Evolutionary conservation across 495 filamentous ascomycete species (phyloP), one percentile per base, ranked within the genome.

Genomic region (Penicillium ochrochloron): DNA sequence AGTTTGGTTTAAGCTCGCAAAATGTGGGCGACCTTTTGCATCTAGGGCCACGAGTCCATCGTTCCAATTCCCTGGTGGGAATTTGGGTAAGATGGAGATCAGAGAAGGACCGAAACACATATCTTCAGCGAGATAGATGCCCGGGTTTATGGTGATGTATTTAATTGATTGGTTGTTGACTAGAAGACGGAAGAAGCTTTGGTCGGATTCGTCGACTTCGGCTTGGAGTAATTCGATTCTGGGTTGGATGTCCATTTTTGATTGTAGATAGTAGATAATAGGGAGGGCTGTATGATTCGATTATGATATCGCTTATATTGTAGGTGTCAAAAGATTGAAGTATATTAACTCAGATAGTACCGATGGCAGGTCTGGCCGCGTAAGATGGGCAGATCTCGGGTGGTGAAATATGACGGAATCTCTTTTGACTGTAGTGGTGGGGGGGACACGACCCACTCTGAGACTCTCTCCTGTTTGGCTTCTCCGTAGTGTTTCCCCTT

Each of bases 401-500:
- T 7, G 41, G 19, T n/a, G 41, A 31, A 4, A 25, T 29, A 51
- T 52, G 58, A 60, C 59, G 46, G 46, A 48, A 21, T 33, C 35
- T 25, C 19, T 27, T 44, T 19, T 33, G 6, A 17, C 33, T 34
- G 23, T n/a, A n/a, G n/a, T n/a, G n/a, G n/a, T n/a, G n/a, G n/a
- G n/a, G n/a, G n/a, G n/a, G n/a, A n/a, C n/a, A n/a, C n/a, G 25
- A 27, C 25, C 25, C 25, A 27, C 25, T 27, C 25, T 27, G 25
- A 27, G 25, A 27, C 25, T 27, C 25, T 27, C 25, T 27, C 25
- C 12, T 15, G 17, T 46, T 39, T 21, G 19, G 34, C 37, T 54
- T 64, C 54, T 61, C 60, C 56, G 63, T 44, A 27, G 55, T 31
- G 54, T 37, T 73, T 73, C 69, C 71, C 71, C 69, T 71, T 71